phyloP scores from a whole-genome alignment of 257 asterid species.

The Lantana camara region DNA sequence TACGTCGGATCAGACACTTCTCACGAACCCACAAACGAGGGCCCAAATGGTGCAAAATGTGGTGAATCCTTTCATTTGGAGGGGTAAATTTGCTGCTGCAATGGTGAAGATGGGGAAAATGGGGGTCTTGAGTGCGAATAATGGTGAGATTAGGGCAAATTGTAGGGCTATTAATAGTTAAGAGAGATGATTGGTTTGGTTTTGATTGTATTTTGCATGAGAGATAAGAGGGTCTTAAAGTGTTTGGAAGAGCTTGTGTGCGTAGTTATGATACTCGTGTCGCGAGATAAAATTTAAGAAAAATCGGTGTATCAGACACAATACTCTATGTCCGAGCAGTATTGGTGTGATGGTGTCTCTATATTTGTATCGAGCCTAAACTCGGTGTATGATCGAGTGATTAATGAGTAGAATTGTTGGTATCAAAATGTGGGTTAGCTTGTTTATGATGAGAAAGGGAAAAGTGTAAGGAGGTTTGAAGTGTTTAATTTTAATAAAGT shows the following conservation, averaged over 20 bases:
- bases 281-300: no score
- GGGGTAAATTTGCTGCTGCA: slow-evolving; percentile 45
- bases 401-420: no score
- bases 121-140: slow-evolving; percentile 47
- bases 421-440: no score
- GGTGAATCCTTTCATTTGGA: slow-evolving; percentile 38
- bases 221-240: neutral
- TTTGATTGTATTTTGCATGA: neutral
- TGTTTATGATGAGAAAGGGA: no score
- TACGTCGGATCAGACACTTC: slow-evolving; percentile 51
- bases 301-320: no score
- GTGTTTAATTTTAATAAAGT: no score
- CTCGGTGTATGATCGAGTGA: no score
- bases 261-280: no score
- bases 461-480: no score
- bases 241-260: neutral
- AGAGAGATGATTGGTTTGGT: neutral
- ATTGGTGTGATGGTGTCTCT: no score
- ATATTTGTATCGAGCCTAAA: no score
- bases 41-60: slow-evolving; percentile 42
- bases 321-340: no score
- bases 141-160: slow-evolving; percentile 61
- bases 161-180: slow-evolving; percentile 54
- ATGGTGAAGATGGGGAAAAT: slow-evolving; percentile 60
- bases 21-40: slow-evolving; percentile 30